Base-by-base conservation (phyloP, 345 rosid genomes). In the Hypericum androsaemum region DNA sequence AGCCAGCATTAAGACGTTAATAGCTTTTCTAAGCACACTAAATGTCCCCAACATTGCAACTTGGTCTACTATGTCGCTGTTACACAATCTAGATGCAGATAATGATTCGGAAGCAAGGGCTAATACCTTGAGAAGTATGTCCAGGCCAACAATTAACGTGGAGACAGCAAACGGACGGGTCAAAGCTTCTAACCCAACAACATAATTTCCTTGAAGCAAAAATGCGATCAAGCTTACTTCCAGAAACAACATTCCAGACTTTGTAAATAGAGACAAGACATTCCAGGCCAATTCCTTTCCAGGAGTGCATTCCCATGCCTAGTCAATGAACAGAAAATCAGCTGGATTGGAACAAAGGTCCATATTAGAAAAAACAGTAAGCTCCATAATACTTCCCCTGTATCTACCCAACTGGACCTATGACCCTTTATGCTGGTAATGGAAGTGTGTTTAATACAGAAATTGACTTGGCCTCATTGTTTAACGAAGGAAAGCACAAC, bases 221-320 rank as follows among this genome's bases (percentile, higher is more conserved):
- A 90, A 84, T 22, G 98, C 96, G 73, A 87, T 74, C 86, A 90
- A 75, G 77, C 98, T 90, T 59, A 87, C 82, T 84, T 90, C 98
- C 64, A 90, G 45, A 65, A 90, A 87, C 65, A 90, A 59, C 96
- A 87, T 87, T 65, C 96, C 98, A 38, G 95, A 80, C 43, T 83
- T 80, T 58, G 98, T 80, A 53, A 81, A 74, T 65, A 87, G 63
- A 44, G 95, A 87, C 28, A 87, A 58, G 32, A 84, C 59, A 68
- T 90, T 87, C 98, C 98, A 90, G n/a, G 63, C 56, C 54, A 76
- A 65, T 71, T 84, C 86, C 63, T 76, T 87, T 67, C 83, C 87
- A 58, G 88, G 59, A 69, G 75, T 63, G 71, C 98, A 90, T 54
- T 87, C 96, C 95, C 82, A 87, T 41, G 78, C 81, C 98, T 87